Evolutionary conservation across 768 basidiomycete species (phyloP).

Genomic region (Cyathus striatus): DNA sequence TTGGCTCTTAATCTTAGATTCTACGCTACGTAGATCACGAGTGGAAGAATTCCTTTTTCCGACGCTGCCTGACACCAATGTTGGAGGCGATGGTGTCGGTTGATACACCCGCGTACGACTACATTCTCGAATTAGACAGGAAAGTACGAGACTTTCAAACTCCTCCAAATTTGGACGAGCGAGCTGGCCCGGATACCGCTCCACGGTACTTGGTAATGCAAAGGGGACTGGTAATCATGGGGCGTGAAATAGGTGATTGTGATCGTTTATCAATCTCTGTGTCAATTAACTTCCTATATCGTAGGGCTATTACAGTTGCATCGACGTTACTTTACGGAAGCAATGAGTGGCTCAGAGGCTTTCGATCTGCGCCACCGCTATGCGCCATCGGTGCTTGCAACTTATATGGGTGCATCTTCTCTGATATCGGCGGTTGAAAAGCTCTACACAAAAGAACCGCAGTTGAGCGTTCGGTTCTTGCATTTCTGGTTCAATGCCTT

Average conservation of each 20-base stretch:
- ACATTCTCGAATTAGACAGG: conserved; percentile 48
- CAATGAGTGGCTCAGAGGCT: conserved; percentile 46
- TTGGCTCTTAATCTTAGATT: conserved; percentile 9
- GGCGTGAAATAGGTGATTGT: conserved; percentile 55
- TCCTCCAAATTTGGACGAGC: conserved; percentile 44
- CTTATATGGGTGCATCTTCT: conserved; percentile 53
- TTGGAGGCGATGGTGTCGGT: conserved; percentile 53
- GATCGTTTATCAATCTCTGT: conserved; percentile 1
- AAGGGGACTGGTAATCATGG: conserved; percentile 52
- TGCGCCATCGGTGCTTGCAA: conserved; percentile 68
- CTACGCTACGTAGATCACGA: conserved; percentile 51
- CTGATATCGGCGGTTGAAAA: conserved; percentile 53
- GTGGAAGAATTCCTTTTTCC: conserved; percentile 68
- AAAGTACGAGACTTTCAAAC: conserved; percentile 50
- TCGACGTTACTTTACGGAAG: conserved; percentile 61
- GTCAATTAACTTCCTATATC: neutral
- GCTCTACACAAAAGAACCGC: conserved; percentile 52
- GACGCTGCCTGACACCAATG: conserved; percentile 57
- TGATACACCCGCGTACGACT: conserved; percentile 44
- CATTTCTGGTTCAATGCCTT: conserved; percentile 75
- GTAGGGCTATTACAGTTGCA: conserved; percentile 65
- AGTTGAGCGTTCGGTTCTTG: conserved; percentile 60
- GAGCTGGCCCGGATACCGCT: conserved; percentile 26
- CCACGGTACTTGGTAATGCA: conserved; percentile 61
- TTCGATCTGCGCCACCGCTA: conserved; percentile 58